Percentiles rank a stretch among this genome's conserved stretches.
phyloP scores from a whole-genome alignment of 2,329 filamentous ascomycete species.

The Colletotrichum sp. region DNA sequence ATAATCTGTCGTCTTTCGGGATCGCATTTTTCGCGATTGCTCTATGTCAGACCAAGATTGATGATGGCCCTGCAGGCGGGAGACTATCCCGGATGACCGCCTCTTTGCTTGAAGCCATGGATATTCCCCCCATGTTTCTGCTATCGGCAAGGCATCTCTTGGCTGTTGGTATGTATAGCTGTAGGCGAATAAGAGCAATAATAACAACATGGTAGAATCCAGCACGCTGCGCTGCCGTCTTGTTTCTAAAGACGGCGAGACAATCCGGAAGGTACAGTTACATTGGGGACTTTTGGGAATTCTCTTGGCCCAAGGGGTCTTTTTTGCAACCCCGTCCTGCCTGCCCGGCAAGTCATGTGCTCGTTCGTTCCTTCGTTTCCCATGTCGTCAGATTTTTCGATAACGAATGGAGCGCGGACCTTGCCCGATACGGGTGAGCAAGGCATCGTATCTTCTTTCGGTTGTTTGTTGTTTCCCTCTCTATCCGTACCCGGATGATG shows the following conservation, averaged over 20 bases:
- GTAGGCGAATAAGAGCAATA: neutral
- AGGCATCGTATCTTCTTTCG: neutral
- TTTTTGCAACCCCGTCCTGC: no score
- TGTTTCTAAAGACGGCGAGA: neutral
- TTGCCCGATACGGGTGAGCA: neutral
- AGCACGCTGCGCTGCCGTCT: neutral
- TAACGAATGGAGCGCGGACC: neutral
- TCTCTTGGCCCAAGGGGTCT: neutral
- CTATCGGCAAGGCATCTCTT: slow-evolving; percentile 12
- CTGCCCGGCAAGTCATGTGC: neutral
- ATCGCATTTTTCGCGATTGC: neutral
- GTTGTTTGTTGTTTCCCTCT: neutral
- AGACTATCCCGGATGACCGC: neutral
- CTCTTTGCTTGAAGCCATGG: neutral
- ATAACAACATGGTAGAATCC: neutral
- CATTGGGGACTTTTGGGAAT: neutral
- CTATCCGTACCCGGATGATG: neutral
- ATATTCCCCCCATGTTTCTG: neutral
- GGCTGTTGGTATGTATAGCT: neutral
- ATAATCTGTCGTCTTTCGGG: neutral
- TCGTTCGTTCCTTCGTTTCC: neutral
- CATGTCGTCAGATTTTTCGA: neutral
- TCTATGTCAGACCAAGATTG: neutral
- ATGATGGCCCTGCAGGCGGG: neutral
- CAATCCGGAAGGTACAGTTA: slow-evolving; percentile 1